Conservation (phyloP, 1,139 yeast genomes). For the Saccharomycopsis crataegensis region DNA sequence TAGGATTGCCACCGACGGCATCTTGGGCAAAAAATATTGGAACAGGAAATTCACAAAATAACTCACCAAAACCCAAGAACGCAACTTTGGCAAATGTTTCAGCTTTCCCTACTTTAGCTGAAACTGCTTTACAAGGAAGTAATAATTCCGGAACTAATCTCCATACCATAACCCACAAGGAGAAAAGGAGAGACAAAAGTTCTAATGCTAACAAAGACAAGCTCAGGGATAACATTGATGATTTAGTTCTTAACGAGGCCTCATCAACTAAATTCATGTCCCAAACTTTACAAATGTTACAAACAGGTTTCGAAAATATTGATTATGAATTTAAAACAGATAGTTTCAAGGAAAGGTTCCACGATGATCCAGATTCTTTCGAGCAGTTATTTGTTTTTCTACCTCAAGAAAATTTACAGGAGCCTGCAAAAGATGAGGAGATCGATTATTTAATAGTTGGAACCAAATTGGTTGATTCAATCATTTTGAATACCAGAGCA, state of each 20-base stretch:
- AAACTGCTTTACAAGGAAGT: conserved; percentile 36
- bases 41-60: conserved; percentile 18
- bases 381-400: conserved; percentile 33
- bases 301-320: conserved; percentile 23
- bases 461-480: conserved; percentile 27
- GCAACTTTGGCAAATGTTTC: conserved; percentile 44
- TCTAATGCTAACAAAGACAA: conserved; percentile 26
- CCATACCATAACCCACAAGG: conserved; percentile 17
- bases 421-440: conserved; percentile 27
- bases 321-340: conserved; percentile 31
- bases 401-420: too few relatives aligned
- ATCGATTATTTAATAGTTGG: conserved; percentile 25
- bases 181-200: conserved; percentile 28
- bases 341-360: conserved; percentile 30
- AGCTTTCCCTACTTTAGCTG: conserved; percentile 70
- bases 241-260: conserved; percentile 28
- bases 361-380: conserved; percentile 27
- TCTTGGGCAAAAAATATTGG: conserved; percentile 29
- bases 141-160: conserved; percentile 19
- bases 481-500: conserved; percentile 19
- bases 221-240: conserved; percentile 26
- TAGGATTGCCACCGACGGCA: conserved; percentile 28
- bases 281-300: conserved; percentile 28
- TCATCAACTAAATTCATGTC: conserved; percentile 32
- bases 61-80: conserved; percentile 32